Evolutionary conservation across 1,139 yeast species (phyloP).

Genomic region (Lipomyces yarrowii): DNA sequence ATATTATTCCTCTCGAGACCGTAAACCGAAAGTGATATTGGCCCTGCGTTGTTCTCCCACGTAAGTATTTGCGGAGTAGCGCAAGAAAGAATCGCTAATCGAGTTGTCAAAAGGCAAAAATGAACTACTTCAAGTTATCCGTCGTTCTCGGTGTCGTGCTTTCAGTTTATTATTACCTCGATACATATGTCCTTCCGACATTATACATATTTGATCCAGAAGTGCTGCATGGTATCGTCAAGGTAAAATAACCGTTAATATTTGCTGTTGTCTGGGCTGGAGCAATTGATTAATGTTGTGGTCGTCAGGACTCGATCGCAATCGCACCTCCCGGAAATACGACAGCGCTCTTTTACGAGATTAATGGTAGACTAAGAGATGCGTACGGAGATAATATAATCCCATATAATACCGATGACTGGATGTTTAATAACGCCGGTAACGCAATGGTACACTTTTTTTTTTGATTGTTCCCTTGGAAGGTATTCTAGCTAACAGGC

Average conservation of each 20-base stretch:
- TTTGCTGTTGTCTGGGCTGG: background rate
- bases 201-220: slow-evolving; percentile 61
- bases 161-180: slow-evolving; percentile 20
- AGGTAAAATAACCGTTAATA: slow-evolving; percentile 10
- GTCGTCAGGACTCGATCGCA: slow-evolving; percentile 48
- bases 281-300: background rate
- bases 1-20: background rate
- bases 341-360: slow-evolving; percentile 60
- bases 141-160: slow-evolving; percentile 16
- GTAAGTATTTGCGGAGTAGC: too few species aligned
- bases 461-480: too few species aligned
- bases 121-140: slow-evolving; percentile 14
- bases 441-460: slow-evolving; percentile 73
- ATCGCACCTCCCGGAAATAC: slow-evolving; percentile 60
- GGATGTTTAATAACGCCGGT: slow-evolving; percentile 98
- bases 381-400: slow-evolving; percentile 73
- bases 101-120: background rate
- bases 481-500: background rate
- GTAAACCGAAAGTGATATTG: too few species aligned
- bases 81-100: background rate
- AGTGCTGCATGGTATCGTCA: slow-evolving; percentile 50
- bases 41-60: background rate
- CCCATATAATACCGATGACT: slow-evolving; percentile 70
- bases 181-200: slow-evolving; percentile 51
- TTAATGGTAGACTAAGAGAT: slow-evolving; percentile 61